Evolutionary conservation across 2,329 filamentous ascomycete genomes (phyloP), one percentile per base, ranked within the genome.

Genomic region (Orbilia blumenaviensis): DNA sequence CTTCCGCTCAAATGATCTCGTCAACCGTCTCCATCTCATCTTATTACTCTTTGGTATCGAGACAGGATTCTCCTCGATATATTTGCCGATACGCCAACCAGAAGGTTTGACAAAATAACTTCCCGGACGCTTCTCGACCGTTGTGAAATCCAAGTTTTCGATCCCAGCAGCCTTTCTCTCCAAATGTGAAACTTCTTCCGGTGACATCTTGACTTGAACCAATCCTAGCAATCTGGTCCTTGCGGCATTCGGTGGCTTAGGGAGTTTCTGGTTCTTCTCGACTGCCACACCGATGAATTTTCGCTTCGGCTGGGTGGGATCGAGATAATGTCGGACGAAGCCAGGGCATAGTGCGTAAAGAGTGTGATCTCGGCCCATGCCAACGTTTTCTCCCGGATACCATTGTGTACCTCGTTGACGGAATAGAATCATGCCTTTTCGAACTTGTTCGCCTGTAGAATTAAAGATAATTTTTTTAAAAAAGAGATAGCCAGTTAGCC

Each of bases 351-450:
- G 90, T 63, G 95, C 90, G 84, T 92, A 96, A 82, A 99, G 96
- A 60, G 94, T 98, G 86, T 98, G 95, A 83, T 99, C 94, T 77
- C 95, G 91, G 60, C 95, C 95, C 86, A 98, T 94, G 80, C 90
- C 92, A 83, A 92, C 92, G 84, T 99, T 98, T 83, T 98, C 95
- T 81, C 95, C 95, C 0, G 95, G 91, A 83, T 91, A 94, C 95
- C 95, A 99, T 81, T 90, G 88, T 2, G 95, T 96, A 80, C 95
- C 95, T 81, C 94, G 91, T 84, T 99, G 95, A 82, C 93, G 93
- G 88, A 95, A 99, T 84, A 99, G 92, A 84, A 99, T 99, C 86
- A 97, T 98, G 66, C 95, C 95, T 3, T 94, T 91, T 72, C 97
- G 91, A 36, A 99, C 95, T 83, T 91, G 96, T 85, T 97, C 91